phyloP scores from a whole-genome alignment of 2,329 filamentous ascomycete species.

The Talaromyces pinophilus region DNA sequence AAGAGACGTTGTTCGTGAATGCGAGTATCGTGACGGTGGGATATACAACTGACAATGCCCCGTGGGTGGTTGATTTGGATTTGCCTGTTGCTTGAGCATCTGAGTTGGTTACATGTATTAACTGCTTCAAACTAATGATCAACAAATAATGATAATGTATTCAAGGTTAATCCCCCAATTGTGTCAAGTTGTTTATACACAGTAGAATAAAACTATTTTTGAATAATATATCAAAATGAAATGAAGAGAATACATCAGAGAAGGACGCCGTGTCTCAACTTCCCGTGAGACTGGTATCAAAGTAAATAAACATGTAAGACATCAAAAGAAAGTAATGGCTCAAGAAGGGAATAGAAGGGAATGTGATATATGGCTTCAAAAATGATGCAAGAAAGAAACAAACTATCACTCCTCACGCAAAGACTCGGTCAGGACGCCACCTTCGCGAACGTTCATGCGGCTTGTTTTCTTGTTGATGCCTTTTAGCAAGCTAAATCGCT shows the following conservation, averaged over 20 bases:
- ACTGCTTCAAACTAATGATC: background rate
- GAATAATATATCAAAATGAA: constrained; percentile 9
- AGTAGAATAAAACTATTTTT: constrained; percentile 5
- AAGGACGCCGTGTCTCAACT: constrained; percentile 18
- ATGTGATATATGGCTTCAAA: background rate
- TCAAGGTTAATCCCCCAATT: background rate
- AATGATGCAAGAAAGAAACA: background rate
- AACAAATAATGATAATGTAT: background rate
- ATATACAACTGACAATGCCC: constrained; percentile 54
- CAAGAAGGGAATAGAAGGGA: background rate
- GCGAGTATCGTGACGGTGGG: constrained; percentile 56
- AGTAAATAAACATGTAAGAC: constrained; percentile 17
- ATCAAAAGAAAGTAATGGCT: constrained; percentile 10
- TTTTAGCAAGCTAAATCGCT: constrained; percentile 75
- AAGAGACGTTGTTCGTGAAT: constrained; percentile 61
- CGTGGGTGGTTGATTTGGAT: constrained; percentile 60
- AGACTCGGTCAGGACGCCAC: constrained; percentile 28
- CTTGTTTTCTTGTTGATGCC: constrained; percentile 67
- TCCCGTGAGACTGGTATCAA: constrained; percentile 24
- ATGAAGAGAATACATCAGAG: constrained; percentile 7
- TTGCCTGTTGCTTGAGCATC: constrained; percentile 32
- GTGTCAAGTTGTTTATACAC: constrained; percentile 18
- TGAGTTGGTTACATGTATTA: background rate
- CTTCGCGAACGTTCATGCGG: constrained; percentile 53
- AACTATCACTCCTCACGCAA: constrained; percentile 40